phyloP scores from a whole-genome alignment of 768 basidiomycete genomes.

The Hygrocybe coccinea region DNA sequence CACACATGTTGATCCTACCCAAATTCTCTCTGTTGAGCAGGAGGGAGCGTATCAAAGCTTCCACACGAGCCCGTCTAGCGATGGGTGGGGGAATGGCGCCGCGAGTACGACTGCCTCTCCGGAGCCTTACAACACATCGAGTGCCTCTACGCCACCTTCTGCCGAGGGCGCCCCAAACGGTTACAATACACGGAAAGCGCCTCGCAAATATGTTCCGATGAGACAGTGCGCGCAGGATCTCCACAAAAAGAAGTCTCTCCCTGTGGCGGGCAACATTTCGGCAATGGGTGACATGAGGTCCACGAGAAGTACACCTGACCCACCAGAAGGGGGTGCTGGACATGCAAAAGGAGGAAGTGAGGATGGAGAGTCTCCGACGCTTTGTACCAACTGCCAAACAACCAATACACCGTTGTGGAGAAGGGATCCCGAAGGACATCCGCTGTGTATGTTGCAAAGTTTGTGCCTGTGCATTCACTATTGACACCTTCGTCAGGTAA shows the following conservation, averaged over 20 bases:
- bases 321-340: conserved; percentile 30
- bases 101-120: conserved; percentile 72
- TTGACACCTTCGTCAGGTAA: conserved; percentile 49
- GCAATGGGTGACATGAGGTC: conserved; percentile 43
- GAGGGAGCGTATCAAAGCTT: conserved; percentile 45
- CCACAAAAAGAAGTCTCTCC: conserved; percentile 47
- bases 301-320: conserved; percentile 66
- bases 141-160: conserved; percentile 70
- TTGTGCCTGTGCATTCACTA: conserved; percentile 11
- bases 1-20: conserved; percentile 90
- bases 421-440: conserved; percentile 88
- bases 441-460: conserved; percentile 59
- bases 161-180: conserved; percentile 42
- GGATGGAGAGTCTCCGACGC: conserved; percentile 70
- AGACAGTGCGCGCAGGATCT: conserved; percentile 57
- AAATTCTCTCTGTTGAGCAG: conserved; percentile 49
- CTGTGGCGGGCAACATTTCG: conserved; percentile 22
- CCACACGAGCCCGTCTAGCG: conserved; percentile 77
- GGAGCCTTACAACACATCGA: conserved; percentile 64
- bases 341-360: conserved; percentile 45
- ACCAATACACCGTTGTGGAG: conserved; percentile 94
- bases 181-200: conserved; percentile 20
- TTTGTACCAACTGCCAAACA: conserved; percentile 93
- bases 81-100: conserved; percentile 70
- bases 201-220: conserved; percentile 59